Evolutionary conservation across 2,329 filamentous ascomycete genomes (phyloP), one percentile per base, ranked within the genome.

Genomic region (Didymella pomorum): DNA sequence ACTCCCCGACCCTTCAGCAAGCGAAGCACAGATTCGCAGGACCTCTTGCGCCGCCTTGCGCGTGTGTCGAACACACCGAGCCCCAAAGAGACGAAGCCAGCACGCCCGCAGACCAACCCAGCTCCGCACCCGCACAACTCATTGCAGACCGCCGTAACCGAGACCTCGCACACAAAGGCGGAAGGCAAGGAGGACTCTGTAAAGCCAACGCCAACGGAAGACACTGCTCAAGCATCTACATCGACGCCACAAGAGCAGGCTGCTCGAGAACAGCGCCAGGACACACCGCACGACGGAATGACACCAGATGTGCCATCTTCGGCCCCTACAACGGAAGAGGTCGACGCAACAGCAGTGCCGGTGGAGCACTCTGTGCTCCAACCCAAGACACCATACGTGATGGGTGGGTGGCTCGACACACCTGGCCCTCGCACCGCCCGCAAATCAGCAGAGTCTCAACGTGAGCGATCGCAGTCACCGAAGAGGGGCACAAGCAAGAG

Each of bases 351-450:
- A 20, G 72, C 74, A 18, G 63, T 71, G 49, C 71, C 72, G 23
- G 52, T 57, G 23, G 65, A 71, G 21, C 66, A 50, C 6, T 56
- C 69, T 3, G 42, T 64, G 25, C 44, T 70, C 8, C 63, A 70
- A 18, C 66, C 73, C 6, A 79, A 79, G 55, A 82, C 80, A 3
- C 80, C 81, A 12, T 66, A 78, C 2, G 79, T 82, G 7, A 81
- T 77, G 44, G 81, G 81, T 23, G 81, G 77, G 23, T 82, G 81
- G 81, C 68, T 82, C 29, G 80, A 82, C 41, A 83, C 81, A 3
- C 80, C 79, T 28, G 75, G 65, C 3, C 71, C 69, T n/a, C 68
- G 67, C 18, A 71, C 71, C 20, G 39, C 51, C 16, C 64, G 45
- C 21, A 65, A 62, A 50, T 48, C 65, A 23, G 39, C 50, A 37